Base-by-base conservation (phyloP, 345 rosid species). In the Gossypium stocksii region DNA sequence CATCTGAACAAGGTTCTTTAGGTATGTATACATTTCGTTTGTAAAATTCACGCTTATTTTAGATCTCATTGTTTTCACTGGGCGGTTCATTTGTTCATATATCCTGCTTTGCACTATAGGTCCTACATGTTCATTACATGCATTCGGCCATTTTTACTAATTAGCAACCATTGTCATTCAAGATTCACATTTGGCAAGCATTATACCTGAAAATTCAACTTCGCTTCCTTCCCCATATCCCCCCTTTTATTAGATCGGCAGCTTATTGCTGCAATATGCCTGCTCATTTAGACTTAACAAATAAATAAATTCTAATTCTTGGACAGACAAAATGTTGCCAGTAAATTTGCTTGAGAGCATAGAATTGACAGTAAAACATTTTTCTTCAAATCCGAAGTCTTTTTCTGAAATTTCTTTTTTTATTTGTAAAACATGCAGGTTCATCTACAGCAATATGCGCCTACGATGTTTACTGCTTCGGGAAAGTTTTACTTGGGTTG, bases 381-480 rank as follows among this genome's bases (percentile, higher is more conserved):
- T 65, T 23, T 62, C 9, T 15, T 45, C 48, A 59, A 22, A 20
- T 52, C 54, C 7, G 10, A 19, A 77, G 22, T 14, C 53, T 23
- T 49, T 57, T 71, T 49, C 76, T 82, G 76, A 81, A 34, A 44
- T 13, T 34, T 58, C 71, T 25, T 10, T 25, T 74, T 44, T 65
- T 70, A 23, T 71, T 45, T 66, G 80, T 65, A 48, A 71, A 74
- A 74, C 61, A 70, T n/a, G 22, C 88, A 95, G 98, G 87, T 83
- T 77, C 84, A 58, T 48, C 75, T 13, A 83, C 92, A 72, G 85
- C 90, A 27, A 82, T 82, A 58, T 93, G 99, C 74, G 75, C 95
- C 66, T 88, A 90, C 34, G 99, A 96, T 66, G 94, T 93, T 56
- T 90, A 88, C 86, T 91, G 99, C 83, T 96, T 96, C 15, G 99